Base-by-base conservation (phyloP, 768 basidiomycete genomes). In the Sporobolomyces pararoseus region DNA sequence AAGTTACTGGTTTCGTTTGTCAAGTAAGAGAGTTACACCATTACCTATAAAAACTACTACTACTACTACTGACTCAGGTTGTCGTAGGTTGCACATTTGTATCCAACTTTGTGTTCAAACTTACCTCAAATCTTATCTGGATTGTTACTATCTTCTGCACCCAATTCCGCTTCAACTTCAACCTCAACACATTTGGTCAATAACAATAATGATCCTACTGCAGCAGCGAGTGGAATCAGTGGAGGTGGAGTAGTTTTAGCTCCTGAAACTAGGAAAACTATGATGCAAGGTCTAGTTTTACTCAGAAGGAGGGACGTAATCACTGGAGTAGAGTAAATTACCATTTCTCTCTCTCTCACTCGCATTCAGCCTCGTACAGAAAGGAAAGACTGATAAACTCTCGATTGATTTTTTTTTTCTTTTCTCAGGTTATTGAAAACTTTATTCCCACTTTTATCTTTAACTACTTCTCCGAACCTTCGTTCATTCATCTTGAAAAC, bases 381-480 rank as follows among this genome's bases (percentile, higher is more conserved):
- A 23, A 13, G 10, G 46, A 47, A 13, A 6, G 46, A 47, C 13
- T 12, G 46, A n/a, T n/a, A 42, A 42, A 17, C 39, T 42, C 10
- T 9, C 17, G 39, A 42, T 42, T 42, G 47, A 7, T 10, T 13
- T 29, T 23, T n/a, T 21, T 21, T 32, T 25, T 42, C n/a, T n/a
- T n/a, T n/a, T n/a, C 60, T 31, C 75, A 99, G 95, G 66, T 85
- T 99, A 13, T 83, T 98, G 60, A 89, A 87, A 78, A 87, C 86
- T 2, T 84, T 98, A n/a, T 95, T 99, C 76, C 95, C 96, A 17
- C 85, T 99, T 1, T 86, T 99, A 0, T 90, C 96, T n/a, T 87
- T 90, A 46, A 94, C 93, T 2, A 89, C 91, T 12, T 95, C 94
- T 0, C 85, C 90, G 0, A 79, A 87, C 29, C 84, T 98, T 34